phyloP scores from a whole-genome alignment of 257 asterid species.

The Nemophila menziesii region DNA sequence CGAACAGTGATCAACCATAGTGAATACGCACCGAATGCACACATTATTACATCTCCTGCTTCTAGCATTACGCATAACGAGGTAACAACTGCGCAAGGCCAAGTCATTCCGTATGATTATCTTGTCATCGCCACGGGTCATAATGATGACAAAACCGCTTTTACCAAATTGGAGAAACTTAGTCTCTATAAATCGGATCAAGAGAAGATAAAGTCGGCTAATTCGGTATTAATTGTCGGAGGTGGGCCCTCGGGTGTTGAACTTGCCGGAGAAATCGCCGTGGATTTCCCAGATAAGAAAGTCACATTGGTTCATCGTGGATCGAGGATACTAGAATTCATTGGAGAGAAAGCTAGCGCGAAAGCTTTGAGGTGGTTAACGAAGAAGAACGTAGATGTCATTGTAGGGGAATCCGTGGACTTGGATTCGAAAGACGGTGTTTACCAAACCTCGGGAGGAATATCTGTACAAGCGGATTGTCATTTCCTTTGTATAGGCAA shows the following conservation, averaged over 20 bases:
- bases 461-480: too few species aligned
- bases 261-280: too few species aligned
- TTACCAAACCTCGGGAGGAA: neutral
- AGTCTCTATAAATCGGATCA: too few species aligned
- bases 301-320: too few species aligned
- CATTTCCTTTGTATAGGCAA: neutral
- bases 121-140: too few species aligned
- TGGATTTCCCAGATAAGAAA: too few species aligned
- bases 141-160: too few species aligned
- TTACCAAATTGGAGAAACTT: too few species aligned
- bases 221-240: too few species aligned
- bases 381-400: neutral
- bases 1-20: slow-evolving; percentile 8
- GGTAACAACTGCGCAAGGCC: slow-evolving; percentile 4
- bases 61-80: slow-evolving; percentile 5
- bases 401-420: neutral
- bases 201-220: too few species aligned
- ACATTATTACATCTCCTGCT: slow-evolving; percentile 2
- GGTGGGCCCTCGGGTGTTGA: too few species aligned
- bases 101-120: too few species aligned
- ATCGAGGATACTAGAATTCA: neutral
- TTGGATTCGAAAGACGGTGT: neutral
- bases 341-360: neutral
- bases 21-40: slow-evolving; percentile 5
- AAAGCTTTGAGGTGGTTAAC: neutral